These are phyloP conservation scores for Stachybotrys echinatus DNA, from an alignment of 2,329 filamentous ascomycete species.

Conservation along the genomic window DNA sequence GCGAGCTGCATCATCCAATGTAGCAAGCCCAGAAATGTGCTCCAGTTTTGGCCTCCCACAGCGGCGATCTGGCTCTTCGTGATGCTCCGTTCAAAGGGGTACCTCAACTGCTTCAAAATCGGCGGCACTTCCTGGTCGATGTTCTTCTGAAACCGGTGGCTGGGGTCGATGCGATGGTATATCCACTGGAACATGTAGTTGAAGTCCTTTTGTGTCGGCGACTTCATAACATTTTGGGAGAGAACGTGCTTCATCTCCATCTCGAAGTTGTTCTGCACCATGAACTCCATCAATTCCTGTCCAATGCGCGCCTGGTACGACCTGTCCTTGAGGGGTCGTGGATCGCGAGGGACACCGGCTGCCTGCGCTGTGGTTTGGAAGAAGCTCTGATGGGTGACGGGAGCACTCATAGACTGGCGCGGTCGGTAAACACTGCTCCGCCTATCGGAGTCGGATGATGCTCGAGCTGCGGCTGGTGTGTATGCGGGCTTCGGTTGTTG, in stretches of 20 bases:
- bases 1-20: conserved; percentile 99
- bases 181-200: conserved; percentile 98
- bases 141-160: conserved; percentile 86
- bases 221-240: conserved; percentile 86
- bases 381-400: conserved; percentile 82
- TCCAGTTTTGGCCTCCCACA: conserved; percentile 96
- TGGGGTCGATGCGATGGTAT: conserved; percentile 91
- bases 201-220: conserved; percentile 97
- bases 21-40: conserved; percentile 84
- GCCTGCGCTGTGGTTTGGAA: conserved; percentile 82
- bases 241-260: conserved; percentile 94
- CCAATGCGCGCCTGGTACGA: conserved; percentile 77
- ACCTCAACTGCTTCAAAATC: conserved; percentile 86
- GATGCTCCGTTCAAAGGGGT: conserved; percentile 92
- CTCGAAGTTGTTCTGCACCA: conserved; percentile 92
- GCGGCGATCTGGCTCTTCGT: conserved; percentile 94
- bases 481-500: conserved; percentile 67
- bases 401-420: conserved; percentile 62
- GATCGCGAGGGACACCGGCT: conserved; percentile 79
- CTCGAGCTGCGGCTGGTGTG: conserved; percentile 51
- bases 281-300: conserved; percentile 85
- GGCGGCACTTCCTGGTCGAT: conserved; percentile 94
- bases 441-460: conserved; percentile 51
- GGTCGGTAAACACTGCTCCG: conserved; percentile 78
- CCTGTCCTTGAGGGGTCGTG: conserved; percentile 77